Conservation (phyloP, 331 rosid species). For the Arachis monticola region DNA sequence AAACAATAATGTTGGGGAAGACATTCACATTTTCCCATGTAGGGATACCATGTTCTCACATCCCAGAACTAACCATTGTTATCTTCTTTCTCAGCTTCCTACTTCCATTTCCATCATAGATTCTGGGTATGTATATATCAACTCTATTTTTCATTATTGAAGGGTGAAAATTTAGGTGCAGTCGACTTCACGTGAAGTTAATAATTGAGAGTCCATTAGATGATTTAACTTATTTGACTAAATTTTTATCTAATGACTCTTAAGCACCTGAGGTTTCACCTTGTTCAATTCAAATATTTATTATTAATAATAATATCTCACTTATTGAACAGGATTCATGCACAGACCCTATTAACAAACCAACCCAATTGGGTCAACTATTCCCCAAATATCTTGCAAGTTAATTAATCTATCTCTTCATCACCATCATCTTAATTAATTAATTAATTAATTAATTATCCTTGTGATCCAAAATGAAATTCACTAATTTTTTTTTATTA, state of each 20-base stretch:
- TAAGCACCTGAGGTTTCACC: too few species aligned
- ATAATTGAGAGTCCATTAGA: too few species aligned
- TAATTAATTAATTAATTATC: not conserved
- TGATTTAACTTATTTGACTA: too few species aligned
- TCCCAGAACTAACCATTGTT: conserved; percentile 62
- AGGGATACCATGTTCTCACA: conserved; percentile 73
- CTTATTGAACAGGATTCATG: conserved; percentile 58
- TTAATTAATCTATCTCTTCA: conserved; percentile 34
- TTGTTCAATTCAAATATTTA: too few species aligned
- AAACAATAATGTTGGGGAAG: conserved; percentile 58
- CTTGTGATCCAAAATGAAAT: not conserved
- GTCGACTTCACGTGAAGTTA: too few species aligned
- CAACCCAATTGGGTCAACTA: conserved; percentile 76
- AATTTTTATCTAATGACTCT: too few species aligned
- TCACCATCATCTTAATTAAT: not conserved
- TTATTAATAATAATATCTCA: too few species aligned
- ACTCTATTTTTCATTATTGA: not conserved
- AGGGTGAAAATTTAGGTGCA: too few species aligned
- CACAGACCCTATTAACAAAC: conserved; percentile 69
- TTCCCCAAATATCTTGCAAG: conserved; percentile 60
- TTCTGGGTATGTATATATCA: conserved; percentile 65
- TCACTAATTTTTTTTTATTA: not conserved
- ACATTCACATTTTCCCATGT: conserved; percentile 63
- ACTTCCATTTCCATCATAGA: conserved; percentile 69
- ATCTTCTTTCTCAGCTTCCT: conserved; percentile 69